Base-by-base conservation (phyloP, 148 eudicot species). In the Euryodendron excelsum region DNA sequence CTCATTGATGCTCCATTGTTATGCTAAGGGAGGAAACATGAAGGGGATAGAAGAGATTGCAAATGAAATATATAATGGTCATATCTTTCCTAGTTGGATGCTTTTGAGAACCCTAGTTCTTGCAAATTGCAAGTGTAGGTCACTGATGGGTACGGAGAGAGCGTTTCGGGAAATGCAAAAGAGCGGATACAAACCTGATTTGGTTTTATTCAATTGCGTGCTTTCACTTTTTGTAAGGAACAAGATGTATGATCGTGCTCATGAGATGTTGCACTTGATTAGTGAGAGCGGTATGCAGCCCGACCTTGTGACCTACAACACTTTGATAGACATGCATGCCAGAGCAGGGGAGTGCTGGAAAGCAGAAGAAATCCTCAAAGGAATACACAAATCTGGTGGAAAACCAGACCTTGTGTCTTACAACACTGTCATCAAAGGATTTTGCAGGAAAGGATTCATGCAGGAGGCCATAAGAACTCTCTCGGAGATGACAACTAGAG, bases 381-480 rank as follows among this genome's bases (percentile, higher is more conserved):
- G 79, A 20, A 69, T 95, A 12, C 84, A 85, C 21, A 81, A 83
- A 58, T 65, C 71, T 2, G 87, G 93, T 25, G 87, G 86, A 62
- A 89, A 86, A 48, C 92, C 99, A 0, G 98, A 95, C 79, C 91
- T 90, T 36, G 93, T 95, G 41, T 90, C 97, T 9, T 94, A 89
- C 52, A 94, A 94, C 83, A 92, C 98, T 0, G 97, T 94, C 55
- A 94, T 94, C 64, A 92, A 94, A 82, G 98, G 85, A 64, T 93
- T 93, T 71, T 95, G 94, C 73, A 86, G 97, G 82, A 85, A 84
- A 77, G 97, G 94, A 30, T 86, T 86, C 1, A 95, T 91, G 98
- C 87, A 95, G 77, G 98, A 95, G 65, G 96, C 97, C 0, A 88
- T 88, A 73, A 87, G 87, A 78, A 85, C 77, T 53, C 79, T 93